Conservation (phyloP, 768 basidiomycete genomes). For the Coprinopsis sp. region DNA sequence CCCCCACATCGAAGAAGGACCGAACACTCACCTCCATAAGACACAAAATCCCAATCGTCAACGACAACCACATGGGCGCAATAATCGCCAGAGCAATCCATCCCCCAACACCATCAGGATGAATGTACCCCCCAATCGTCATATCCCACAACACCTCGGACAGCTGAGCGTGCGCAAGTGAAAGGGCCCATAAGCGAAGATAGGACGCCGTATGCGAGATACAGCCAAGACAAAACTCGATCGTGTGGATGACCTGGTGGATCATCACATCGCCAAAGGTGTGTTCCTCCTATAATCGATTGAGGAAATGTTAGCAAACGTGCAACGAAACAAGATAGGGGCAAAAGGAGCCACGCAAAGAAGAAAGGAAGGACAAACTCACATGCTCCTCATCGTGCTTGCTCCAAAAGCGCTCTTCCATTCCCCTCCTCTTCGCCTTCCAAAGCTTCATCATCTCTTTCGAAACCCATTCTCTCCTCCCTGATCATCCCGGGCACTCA, state of each 20-base stretch:
- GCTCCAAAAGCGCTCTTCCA: slow-evolving; percentile 68
- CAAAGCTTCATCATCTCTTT: slow-evolving; percentile 55
- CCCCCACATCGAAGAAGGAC: not conserved
- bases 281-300: slow-evolving; percentile 59
- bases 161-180: slow-evolving; percentile 94
- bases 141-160: slow-evolving; percentile 91
- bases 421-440: slow-evolving; percentile 82
- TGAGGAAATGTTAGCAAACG: not conserved
- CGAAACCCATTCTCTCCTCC: slow-evolving; percentile 47
- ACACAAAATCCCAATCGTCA: slow-evolving; percentile 79
- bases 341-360: slow-evolving; percentile 1
- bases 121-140: slow-evolving; percentile 66
- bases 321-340: not conserved
- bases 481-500: slow-evolving; percentile 49
- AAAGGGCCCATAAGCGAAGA: slow-evolving; percentile 94
- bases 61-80: slow-evolving; percentile 68
- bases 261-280: slow-evolving; percentile 94
- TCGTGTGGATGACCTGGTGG: slow-evolving; percentile 97
- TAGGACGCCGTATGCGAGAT: slow-evolving; percentile 97
- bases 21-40: slow-evolving; percentile 82
- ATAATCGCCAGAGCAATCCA: slow-evolving; percentile 46
- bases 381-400: slow-evolving; percentile 75
- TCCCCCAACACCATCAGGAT: slow-evolving; percentile 62
- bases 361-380: slow-evolving; percentile 28
- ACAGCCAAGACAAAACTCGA: slow-evolving; percentile 98